Percentiles rank a stretch among this genome's conserved stretches.
Conservation (phyloP, 1,139 yeast genomes). For the Pichia sp. region DNA sequence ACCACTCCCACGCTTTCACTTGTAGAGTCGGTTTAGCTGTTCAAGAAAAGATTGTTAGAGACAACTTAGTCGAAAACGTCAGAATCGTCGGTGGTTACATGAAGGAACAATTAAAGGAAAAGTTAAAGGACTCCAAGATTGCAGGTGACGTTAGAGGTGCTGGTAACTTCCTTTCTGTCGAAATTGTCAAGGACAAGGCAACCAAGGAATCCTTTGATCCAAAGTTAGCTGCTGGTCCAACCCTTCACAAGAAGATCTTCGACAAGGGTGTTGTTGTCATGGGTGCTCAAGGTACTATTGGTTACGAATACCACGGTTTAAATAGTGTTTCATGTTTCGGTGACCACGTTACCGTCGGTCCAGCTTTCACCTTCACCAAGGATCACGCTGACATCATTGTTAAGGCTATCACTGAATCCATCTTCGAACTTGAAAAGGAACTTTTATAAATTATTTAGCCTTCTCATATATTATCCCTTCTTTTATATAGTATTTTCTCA, state of each 20-base stretch:
- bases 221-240: slow-evolving; percentile 35
- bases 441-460: slow-evolving; percentile 6
- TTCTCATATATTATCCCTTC: neutral
- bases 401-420: slow-evolving; percentile 28
- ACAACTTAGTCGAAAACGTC: slow-evolving; percentile 47
- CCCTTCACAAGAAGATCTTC: slow-evolving; percentile 37
- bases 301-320: slow-evolving; percentile 29
- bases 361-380: slow-evolving; percentile 46
- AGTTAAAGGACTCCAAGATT: slow-evolving; percentile 37
- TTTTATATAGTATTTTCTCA: neutral
- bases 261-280: slow-evolving; percentile 45
- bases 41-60: slow-evolving; percentile 48
- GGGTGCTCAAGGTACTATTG: slow-evolving; percentile 43
- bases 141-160: slow-evolving; percentile 61
- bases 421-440: slow-evolving; percentile 28
- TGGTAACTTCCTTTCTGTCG: slow-evolving; percentile 61
- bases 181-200: slow-evolving; percentile 49
- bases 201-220: slow-evolving; percentile 48
- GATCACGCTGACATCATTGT: slow-evolving; percentile 47
- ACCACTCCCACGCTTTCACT: slow-evolving; percentile 60
- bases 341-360: slow-evolving; percentile 51
- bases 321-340: slow-evolving; percentile 36
- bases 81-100: slow-evolving; percentile 48
- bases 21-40: slow-evolving; percentile 59
- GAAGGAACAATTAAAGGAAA: slow-evolving; percentile 41